A percentile compares a stretch with the other conserved stretches of the same genome.
These are phyloP conservation scores for Beauveria asiatica DNA, from an alignment of 2,329 filamentous ascomycete genomes.

Conservation along the genomic window DNA sequence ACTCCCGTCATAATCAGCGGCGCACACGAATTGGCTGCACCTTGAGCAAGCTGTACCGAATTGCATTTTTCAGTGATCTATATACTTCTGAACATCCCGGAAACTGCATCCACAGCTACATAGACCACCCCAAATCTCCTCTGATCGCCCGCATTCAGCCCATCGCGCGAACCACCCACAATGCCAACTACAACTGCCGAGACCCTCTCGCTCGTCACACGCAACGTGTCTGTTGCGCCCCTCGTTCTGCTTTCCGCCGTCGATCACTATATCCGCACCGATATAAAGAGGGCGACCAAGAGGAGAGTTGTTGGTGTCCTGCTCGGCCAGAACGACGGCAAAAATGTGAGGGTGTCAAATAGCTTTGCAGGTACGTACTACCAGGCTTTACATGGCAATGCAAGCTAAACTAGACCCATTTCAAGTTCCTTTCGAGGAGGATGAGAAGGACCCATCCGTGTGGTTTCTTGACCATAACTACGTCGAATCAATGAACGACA, in stretches of 20 bases:
- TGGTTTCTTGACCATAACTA: constrained; percentile 99
- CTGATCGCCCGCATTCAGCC: not conserved
- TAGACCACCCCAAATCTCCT: not conserved
- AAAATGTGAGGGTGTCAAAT: constrained; percentile 95
- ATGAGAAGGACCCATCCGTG: constrained; percentile 95
- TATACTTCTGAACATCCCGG: too few species aligned
- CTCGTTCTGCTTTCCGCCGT: constrained; percentile 95
- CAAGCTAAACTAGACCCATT: constrained; percentile 15
- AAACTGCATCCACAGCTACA: not conserved
- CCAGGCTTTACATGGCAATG: constrained; percentile 6
- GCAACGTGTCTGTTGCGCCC: constrained; percentile 93
- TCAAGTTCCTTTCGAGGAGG: constrained; percentile 93
- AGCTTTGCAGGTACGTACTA: constrained; percentile 76
- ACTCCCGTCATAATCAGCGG: constrained; percentile 1
- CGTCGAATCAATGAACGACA: constrained; percentile 98
- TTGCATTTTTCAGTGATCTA: not conserved
- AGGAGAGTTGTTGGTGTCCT: constrained; percentile 90
- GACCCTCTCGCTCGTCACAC: constrained; percentile 86
- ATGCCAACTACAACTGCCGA: constrained; percentile 98
- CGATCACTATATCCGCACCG: constrained; percentile 94
- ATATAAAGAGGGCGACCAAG: constrained; percentile 67
- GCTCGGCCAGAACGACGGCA: constrained; percentile 90
- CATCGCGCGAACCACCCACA: constrained; percentile 24
- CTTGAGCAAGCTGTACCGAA: not conserved
- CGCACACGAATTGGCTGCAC: not conserved